Conservation (phyloP, 2,329 filamentous ascomycete genomes). For the Sphaerulina vaccinii region DNA sequence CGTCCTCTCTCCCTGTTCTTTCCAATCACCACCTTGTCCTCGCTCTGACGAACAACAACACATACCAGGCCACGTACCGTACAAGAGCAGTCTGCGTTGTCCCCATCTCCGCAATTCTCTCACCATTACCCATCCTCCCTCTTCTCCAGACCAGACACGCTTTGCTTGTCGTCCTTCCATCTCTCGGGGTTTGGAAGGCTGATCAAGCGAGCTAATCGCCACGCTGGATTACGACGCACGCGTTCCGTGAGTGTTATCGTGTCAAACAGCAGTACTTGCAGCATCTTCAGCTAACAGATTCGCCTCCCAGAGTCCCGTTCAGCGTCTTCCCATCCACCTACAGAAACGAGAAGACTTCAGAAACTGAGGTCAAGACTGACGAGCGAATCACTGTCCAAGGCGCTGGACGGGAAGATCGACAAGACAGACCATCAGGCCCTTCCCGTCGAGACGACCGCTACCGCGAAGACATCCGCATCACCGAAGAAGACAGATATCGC, state of each 20-base stretch:
- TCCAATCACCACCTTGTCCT: neutral
- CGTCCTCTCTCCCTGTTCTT: neutral
- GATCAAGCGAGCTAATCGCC: conserved; percentile 75
- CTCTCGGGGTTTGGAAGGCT: conserved; percentile 51
- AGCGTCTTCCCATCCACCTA: conserved; percentile 99
- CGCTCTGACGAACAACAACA: neutral
- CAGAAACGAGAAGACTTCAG: conserved; percentile 65
- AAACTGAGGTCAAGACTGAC: conserved; percentile 79
- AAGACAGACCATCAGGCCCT: conserved; percentile 65
- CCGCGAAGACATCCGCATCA: conserved; percentile 79
- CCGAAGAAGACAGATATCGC: conserved; percentile 73
- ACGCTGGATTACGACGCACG: conserved; percentile 99
- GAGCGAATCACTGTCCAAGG: conserved; percentile 75
- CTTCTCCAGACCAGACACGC: conserved; percentile 10
- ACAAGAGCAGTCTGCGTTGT: neutral
- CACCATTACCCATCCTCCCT: neutral
- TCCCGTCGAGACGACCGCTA: conserved; percentile 66
- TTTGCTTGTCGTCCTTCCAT: conserved; percentile 30
- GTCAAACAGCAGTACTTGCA: neutral
- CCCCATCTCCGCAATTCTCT: conserved; percentile 2
- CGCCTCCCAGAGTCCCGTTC: conserved; percentile 70
- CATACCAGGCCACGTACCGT: neutral
- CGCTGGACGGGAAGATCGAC: conserved; percentile 97
- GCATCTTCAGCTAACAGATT: conserved; percentile 6
- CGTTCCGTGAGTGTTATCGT: conserved; percentile 61